Evolutionary conservation across 305 asterid species (phyloP).

Genomic region (Plantago coronopus): DNA sequence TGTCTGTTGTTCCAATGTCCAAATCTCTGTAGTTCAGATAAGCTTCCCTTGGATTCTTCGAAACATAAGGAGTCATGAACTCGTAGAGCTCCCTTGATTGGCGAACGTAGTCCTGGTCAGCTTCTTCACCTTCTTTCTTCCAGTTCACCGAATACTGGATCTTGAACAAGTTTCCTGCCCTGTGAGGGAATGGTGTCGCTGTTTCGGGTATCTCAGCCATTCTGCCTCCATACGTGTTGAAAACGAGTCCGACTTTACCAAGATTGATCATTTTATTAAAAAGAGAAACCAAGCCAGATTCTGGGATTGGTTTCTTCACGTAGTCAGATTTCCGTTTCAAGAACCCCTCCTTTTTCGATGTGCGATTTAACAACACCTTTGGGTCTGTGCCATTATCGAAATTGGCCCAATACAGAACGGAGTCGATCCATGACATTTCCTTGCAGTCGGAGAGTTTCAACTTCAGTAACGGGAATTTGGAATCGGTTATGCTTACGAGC

Average conservation of each 20-base stretch:
- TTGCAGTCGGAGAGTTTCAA: slow-evolving; percentile 24
- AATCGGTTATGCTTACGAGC: slow-evolving; percentile 21
- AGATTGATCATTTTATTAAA: slow-evolving; percentile 37
- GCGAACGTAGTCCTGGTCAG: slow-evolving; percentile 20
- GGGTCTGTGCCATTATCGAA: slow-evolving; percentile 26
- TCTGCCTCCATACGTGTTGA: slow-evolving; percentile 49
- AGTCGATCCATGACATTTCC: slow-evolving; percentile 42
- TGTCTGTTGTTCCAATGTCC: slow-evolving; percentile 33
- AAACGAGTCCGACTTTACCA: slow-evolving; percentile 31
- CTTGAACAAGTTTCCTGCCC: slow-evolving; percentile 45
- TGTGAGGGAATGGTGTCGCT: slow-evolving; percentile 47
- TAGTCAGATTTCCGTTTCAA: slow-evolving; percentile 57
- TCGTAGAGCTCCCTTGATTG: slow-evolving; percentile 26
- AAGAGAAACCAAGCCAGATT: slow-evolving; percentile 23
- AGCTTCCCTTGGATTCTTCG: slow-evolving; percentile 43
- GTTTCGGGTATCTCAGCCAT: slow-evolving; percentile 38
- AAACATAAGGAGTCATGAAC: slow-evolving; percentile 47
- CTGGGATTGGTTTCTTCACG: slow-evolving; percentile 38
- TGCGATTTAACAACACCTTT: slow-evolving; percentile 22
- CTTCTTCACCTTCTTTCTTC: slow-evolving; percentile 28
- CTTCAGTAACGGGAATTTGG: slow-evolving; percentile 33
- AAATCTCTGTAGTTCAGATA: slow-evolving; percentile 45
- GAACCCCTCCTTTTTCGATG: slow-evolving; percentile 26
- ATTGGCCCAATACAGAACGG: slow-evolving; percentile 41
- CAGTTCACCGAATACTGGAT: slow-evolving; percentile 47